A percentile compares a stretch with the other conserved stretches of the same genome.
phyloP scores from a whole-genome alignment of 768 basidiomycete species.

The Tylopilus plumbeoviolaceoides region DNA sequence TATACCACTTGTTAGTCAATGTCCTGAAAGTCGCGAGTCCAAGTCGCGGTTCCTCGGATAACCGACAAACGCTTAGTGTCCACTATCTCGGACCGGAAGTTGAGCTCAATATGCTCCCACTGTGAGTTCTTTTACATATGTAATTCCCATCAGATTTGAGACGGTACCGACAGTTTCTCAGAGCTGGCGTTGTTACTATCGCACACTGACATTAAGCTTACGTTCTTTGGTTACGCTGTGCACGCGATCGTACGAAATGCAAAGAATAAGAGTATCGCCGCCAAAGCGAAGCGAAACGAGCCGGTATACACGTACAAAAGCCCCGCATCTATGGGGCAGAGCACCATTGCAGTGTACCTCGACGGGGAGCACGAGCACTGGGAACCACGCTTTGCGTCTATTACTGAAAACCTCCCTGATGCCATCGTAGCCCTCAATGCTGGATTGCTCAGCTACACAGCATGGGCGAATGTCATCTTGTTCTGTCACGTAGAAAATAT shows the following conservation, averaged over 20 bases:
- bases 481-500: constrained; percentile 26
- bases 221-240: constrained; percentile 37
- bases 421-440: constrained; percentile 42
- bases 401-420: constrained; percentile 30
- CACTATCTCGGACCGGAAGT: constrained; percentile 39
- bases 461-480: constrained; percentile 36
- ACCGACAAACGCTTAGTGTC: constrained; percentile 29
- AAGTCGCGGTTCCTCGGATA: constrained; percentile 13
- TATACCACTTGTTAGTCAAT: constrained; percentile 37
- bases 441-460: constrained; percentile 33
- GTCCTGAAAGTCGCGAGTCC: constrained; percentile 31
- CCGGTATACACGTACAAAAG: constrained; percentile 35
- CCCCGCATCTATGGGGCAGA: constrained; percentile 35
- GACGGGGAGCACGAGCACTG: constrained; percentile 26
- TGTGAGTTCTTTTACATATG: constrained; percentile 28
- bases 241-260: constrained; percentile 31
- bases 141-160: neutral
- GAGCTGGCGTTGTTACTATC: constrained; percentile 44
- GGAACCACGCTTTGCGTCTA: constrained; percentile 21
- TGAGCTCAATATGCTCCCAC: constrained; percentile 38
- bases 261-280: constrained; percentile 30
- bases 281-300: constrained; percentile 25
- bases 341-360: constrained; percentile 37
- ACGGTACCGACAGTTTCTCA: constrained; percentile 33
- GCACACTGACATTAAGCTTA: constrained; percentile 41